Percentiles rank a stretch among this genome's conserved stretches.
phyloP scores from a whole-genome alignment of 1,284 basidiomycete genomes.

The Boletus coffeatus region DNA sequence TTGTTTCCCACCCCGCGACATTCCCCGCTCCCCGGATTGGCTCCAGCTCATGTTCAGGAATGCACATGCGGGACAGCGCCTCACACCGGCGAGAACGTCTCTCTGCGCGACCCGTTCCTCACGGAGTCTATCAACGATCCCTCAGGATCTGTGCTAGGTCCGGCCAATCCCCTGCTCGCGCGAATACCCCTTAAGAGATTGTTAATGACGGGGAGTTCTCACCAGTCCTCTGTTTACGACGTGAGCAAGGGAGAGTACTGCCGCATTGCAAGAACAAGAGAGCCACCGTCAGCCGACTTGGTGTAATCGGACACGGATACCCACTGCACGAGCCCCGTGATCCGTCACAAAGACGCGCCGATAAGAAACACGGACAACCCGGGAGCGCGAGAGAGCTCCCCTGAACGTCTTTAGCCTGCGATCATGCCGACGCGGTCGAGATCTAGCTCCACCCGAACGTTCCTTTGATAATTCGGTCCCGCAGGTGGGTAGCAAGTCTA shows the following conservation, averaged over 20 bases:
- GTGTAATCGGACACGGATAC: neutral
- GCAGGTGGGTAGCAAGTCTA: conserved; percentile 2
- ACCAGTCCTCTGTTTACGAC: conserved; percentile 21
- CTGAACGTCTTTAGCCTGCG: neutral
- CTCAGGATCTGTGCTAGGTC: conserved; percentile 26
- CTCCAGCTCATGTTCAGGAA: neutral
- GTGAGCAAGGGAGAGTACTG: conserved; percentile 5
- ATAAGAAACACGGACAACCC: neutral
- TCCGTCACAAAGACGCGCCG: neutral
- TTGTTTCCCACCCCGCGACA: too few relatives aligned
- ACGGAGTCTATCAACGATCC: conserved; percentile 20
- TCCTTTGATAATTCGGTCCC: conserved; percentile 8
- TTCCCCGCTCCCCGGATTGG: neutral
- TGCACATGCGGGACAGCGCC: neutral
- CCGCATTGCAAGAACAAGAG: neutral
- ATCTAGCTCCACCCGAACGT: neutral
- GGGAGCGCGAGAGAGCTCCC: neutral
- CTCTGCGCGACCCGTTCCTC: conserved; percentile 4
- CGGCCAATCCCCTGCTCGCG: conserved; percentile 28
- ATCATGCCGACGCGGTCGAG: neutral
- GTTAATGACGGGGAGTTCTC: conserved; percentile 13
- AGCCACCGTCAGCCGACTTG: neutral
- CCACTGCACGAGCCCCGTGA: conserved; percentile 7
- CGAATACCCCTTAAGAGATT: neutral
- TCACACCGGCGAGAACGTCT: neutral